Evolutionary conservation across 371 early-diverging fungal species (phyloP).

Genomic region (Phascolomyces articulosus): DNA sequence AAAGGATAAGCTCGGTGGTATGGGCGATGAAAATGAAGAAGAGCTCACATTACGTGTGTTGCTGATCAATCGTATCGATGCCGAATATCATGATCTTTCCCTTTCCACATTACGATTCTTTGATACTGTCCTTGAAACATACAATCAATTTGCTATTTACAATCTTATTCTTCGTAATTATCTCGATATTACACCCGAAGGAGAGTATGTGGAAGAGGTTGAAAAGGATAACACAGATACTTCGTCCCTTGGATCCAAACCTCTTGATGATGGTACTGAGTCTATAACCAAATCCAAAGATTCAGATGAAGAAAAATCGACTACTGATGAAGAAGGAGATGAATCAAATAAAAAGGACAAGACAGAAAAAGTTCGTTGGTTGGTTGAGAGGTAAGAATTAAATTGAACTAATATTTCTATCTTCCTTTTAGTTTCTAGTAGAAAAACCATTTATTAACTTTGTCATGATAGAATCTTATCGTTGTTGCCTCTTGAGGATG

Average conservation of each 20-base stretch:
- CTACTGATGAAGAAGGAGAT: not conserved
- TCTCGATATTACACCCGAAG: slow-evolving; percentile 45
- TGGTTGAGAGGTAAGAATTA: slow-evolving; percentile 49
- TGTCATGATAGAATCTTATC: slow-evolving; percentile 38
- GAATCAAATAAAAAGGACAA: slow-evolving; percentile 26
- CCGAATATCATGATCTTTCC: slow-evolving; percentile 52
- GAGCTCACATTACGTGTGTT: slow-evolving; percentile 38
- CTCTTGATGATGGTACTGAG: slow-evolving; percentile 35
- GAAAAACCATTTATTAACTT: not conserved
- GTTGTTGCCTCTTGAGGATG: slow-evolving; percentile 54
- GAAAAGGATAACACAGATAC: slow-evolving; percentile 32
- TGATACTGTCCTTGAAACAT: slow-evolving; percentile 65
- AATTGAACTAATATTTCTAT: too few relatives aligned
- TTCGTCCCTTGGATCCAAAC: slow-evolving; percentile 42
- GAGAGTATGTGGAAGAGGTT: slow-evolving; percentile 42
- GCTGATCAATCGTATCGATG: slow-evolving; percentile 44
- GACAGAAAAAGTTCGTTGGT: slow-evolving; percentile 49
- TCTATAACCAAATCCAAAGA: slow-evolving; percentile 7
- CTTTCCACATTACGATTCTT: slow-evolving; percentile 63
- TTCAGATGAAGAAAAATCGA: not conserved
- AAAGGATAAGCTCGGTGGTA: slow-evolving; percentile 6
- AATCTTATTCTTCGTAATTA: slow-evolving; percentile 68
- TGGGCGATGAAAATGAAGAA: slow-evolving; percentile 20
- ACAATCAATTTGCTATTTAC: slow-evolving; percentile 67
- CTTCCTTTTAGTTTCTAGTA: too few relatives aligned